Conservation (phyloP, 768 basidiomycete genomes). For the Stropharia rugosoannulata region DNA sequence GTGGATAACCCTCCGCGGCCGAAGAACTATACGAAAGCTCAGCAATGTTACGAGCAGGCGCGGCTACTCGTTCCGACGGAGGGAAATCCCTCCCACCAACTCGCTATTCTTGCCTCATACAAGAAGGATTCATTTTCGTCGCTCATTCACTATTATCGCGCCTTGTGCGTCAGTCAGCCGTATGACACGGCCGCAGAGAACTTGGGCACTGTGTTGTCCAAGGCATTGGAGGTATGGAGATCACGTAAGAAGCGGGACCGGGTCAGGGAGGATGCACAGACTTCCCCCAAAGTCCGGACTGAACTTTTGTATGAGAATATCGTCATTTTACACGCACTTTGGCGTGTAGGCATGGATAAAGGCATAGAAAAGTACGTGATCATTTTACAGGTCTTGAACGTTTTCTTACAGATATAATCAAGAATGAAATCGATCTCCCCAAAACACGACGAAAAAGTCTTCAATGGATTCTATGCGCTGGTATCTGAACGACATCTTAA, state of each 20-base stretch:
- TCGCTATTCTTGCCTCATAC: slow-evolving; percentile 90
- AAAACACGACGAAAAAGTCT: slow-evolving; percentile 45
- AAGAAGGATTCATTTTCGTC: slow-evolving; percentile 79
- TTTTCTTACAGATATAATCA: slow-evolving; percentile 8
- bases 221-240: slow-evolving; percentile 61
- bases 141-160: slow-evolving; percentile 86
- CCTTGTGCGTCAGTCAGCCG: slow-evolving; percentile 81
- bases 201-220: slow-evolving; percentile 67
- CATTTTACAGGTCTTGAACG: not conserved
- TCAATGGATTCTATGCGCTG: slow-evolving; percentile 56
- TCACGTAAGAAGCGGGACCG: slow-evolving; percentile 40
- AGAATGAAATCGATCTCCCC: slow-evolving; percentile 52
- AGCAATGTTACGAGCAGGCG: slow-evolving; percentile 85
- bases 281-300: slow-evolving; percentile 51
- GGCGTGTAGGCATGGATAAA: slow-evolving; percentile 56
- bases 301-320: slow-evolving; percentile 72
- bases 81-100: slow-evolving; percentile 94
- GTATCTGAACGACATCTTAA: slow-evolving; percentile 71
- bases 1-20: slow-evolving; percentile 52
- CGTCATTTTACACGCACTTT: slow-evolving; percentile 75
- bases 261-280: slow-evolving; percentile 30
- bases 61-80: slow-evolving; percentile 79
- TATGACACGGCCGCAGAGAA: slow-evolving; percentile 91
- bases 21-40: slow-evolving; percentile 72
- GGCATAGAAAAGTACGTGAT: slow-evolving; percentile 56